Percentiles rank a stretch among this genome's conserved stretches.
phyloP scores from a whole-genome alignment of 169 alveolate genomes.

The Cyclospora cayetanensis region DNA sequence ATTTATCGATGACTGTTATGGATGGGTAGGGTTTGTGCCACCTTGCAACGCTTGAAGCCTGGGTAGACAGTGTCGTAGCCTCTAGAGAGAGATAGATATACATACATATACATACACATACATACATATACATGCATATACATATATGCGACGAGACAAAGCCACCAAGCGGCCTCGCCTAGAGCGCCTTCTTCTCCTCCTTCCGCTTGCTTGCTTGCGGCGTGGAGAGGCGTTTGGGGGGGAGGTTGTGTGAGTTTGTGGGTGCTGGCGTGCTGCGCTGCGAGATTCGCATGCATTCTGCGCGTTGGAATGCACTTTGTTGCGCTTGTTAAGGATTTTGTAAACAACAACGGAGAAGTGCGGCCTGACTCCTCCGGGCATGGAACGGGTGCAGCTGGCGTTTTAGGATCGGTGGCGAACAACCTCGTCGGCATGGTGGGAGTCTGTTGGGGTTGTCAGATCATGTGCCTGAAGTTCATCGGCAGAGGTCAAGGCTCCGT shows the following conservation, averaged over 20 bases:
- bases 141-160: no score
- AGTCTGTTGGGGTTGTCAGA: constrained; percentile 78
- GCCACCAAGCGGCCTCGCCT: no score
- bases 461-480: constrained; percentile 79
- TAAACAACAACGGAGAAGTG: constrained; percentile 67
- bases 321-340: constrained; percentile 46
- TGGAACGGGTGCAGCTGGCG: constrained; percentile 81
- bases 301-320: background rate
- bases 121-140: no score
- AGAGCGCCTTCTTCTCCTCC: no score
- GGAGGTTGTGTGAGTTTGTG: background rate
- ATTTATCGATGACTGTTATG: constrained; percentile 80
- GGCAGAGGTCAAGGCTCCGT: constrained; percentile 78
- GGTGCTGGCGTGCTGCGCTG: background rate
- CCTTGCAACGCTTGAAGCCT: no score
- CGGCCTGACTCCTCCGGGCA: constrained; percentile 77
- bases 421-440: constrained; percentile 76
- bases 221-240: background rate
- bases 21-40: constrained; percentile 73
- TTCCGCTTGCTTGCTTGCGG: no score
- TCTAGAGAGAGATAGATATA: no score
- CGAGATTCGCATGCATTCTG: background rate
- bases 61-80: no score
- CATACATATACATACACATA: no score
- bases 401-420: constrained; percentile 77